A percentile compares a stretch with the other conserved stretches of the same genome.
phyloP scores from a whole-genome alignment of 2,329 filamentous ascomycete species.

The Purpureocillium lavendulum region DNA sequence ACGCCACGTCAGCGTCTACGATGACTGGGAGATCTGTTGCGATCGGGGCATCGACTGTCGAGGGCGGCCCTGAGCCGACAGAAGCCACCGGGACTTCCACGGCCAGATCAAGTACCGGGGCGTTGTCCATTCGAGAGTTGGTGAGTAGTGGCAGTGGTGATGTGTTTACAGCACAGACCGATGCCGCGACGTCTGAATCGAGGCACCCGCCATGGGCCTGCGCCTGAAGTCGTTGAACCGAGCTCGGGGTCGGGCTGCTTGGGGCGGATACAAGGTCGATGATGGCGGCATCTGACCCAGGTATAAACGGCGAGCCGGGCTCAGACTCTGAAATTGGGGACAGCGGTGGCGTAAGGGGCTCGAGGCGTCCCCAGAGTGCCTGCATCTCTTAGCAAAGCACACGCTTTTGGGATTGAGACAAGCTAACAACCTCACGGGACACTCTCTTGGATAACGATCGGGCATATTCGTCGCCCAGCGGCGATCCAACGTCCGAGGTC shows the following conservation, averaged over 20 bases:
- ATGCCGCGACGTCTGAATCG: slow-evolving; percentile 11
- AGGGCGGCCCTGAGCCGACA: slow-evolving; percentile 7
- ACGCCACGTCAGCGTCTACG: too few species aligned
- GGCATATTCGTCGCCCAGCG: too few species aligned
- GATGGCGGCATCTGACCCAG: slow-evolving; percentile 6
- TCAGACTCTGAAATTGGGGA: slow-evolving; percentile 14
- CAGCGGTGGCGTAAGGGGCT: slow-evolving; percentile 20
- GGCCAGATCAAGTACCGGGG: slow-evolving; percentile 4
- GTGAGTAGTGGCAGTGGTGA: slow-evolving; percentile 6
- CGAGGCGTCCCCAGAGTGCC: too few species aligned
- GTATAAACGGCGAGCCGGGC: slow-evolving; percentile 12
- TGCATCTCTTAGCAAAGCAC: too few species aligned
- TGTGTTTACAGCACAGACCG: slow-evolving; percentile 7
- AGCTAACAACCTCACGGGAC: too few species aligned
- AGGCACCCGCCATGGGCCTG: slow-evolving; percentile 6
- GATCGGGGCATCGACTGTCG: neutral
- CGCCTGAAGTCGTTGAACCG: slow-evolving; percentile 5
- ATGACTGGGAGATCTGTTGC: too few species aligned
- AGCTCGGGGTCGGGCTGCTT: slow-evolving; percentile 11
- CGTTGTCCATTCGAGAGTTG: neutral
- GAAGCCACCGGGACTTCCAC: slow-evolving; percentile 15
- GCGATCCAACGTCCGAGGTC: too few species aligned
- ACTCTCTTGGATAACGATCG: too few species aligned
- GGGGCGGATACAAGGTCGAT: slow-evolving; percentile 23
- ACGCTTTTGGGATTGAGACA: too few species aligned